Percentiles rank a stretch among this genome's conserved stretches.
Conservation (phyloP, 2,329 filamentous ascomycete genomes). For the Sporothrix inflata region DNA sequence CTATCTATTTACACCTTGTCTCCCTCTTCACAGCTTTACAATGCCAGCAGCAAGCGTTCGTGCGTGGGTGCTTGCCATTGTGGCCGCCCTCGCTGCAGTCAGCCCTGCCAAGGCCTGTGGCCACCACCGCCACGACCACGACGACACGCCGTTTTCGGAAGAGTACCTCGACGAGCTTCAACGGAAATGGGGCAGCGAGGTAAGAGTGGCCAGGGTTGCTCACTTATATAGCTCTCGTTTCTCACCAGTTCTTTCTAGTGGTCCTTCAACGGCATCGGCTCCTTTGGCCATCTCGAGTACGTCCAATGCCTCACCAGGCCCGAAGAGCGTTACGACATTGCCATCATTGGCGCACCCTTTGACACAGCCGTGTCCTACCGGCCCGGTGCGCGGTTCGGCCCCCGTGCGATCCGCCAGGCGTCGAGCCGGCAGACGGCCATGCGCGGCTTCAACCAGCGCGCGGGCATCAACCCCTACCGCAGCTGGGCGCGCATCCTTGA, state of each 20-base stretch:
- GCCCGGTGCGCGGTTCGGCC: slow-evolving; percentile 79
- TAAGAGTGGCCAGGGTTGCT: slow-evolving; percentile 39
- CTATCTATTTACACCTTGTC: background rate
- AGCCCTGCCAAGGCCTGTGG: slow-evolving; percentile 30
- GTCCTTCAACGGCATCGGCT: slow-evolving; percentile 74
- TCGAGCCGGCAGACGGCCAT: slow-evolving; percentile 79
- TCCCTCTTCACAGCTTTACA: background rate
- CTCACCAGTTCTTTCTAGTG: slow-evolving; percentile 44
- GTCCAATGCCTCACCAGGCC: slow-evolving; percentile 71
- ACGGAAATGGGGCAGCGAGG: slow-evolving; percentile 61
- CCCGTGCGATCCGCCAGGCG: slow-evolving; percentile 82
- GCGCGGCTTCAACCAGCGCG: slow-evolving; percentile 81
- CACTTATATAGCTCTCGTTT: background rate
- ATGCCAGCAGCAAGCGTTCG: slow-evolving; percentile 26
- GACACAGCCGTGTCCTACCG: slow-evolving; percentile 74
- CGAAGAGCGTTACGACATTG: slow-evolving; percentile 68
- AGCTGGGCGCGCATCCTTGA: slow-evolving; percentile 80
- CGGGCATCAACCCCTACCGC: slow-evolving; percentile 79
- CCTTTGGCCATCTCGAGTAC: slow-evolving; percentile 72
- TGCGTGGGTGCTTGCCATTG: slow-evolving; percentile 27
- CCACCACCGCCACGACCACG: slow-evolving; percentile 40
- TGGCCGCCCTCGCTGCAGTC: slow-evolving; percentile 29
- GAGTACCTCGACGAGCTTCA: slow-evolving; percentile 58
- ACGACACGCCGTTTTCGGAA: slow-evolving; percentile 51
- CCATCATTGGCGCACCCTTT: slow-evolving; percentile 72